phyloP scores from a whole-genome alignment of 1,284 basidiomycete genomes.

The Taiwanofungus camphoratus region DNA sequence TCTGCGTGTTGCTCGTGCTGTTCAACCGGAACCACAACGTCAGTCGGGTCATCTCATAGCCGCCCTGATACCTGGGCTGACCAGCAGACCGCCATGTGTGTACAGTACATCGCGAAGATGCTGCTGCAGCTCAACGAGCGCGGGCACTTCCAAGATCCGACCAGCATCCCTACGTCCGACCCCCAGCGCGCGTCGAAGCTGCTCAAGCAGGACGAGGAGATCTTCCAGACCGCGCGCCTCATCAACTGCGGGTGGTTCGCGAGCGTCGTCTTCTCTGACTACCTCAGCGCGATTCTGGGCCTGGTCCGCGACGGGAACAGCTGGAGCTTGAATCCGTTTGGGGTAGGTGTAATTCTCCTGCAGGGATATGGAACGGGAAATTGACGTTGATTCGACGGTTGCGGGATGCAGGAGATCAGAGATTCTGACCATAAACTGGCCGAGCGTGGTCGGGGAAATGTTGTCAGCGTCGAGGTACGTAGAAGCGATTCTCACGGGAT shows the following conservation, averaged over 20 bases:
- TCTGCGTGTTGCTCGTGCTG: conserved; percentile 66
- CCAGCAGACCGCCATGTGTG: neutral
- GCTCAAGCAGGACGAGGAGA: conserved; percentile 66
- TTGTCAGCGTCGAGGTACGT: conserved; percentile 68
- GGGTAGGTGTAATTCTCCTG: conserved; percentile 30
- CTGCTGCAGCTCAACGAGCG: conserved; percentile 77
- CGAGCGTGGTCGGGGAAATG: conserved; percentile 71
- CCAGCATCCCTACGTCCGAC: conserved; percentile 30
- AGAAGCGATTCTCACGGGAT: neutral
- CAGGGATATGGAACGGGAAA: neutral
- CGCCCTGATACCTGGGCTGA: neutral
- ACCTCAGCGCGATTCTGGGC: conserved; percentile 71
- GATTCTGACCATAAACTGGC: conserved; percentile 54
- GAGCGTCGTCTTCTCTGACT: conserved; percentile 67
- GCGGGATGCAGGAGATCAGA: conserved; percentile 49
- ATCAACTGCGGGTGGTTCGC: conserved; percentile 79
- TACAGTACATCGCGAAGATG: conserved; percentile 73
- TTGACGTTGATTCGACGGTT: conserved; percentile 1
- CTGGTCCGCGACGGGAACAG: conserved; percentile 61
- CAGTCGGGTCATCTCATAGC: conserved; percentile 22
- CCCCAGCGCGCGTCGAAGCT: conserved; percentile 31
- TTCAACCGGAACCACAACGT: conserved; percentile 88
- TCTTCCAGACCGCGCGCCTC: conserved; percentile 76
- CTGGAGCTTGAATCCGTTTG: conserved; percentile 70
- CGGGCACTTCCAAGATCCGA: conserved; percentile 49